Base-by-base conservation (phyloP, 345 rosid species). In the Excoecaria cochinchinensis region DNA sequence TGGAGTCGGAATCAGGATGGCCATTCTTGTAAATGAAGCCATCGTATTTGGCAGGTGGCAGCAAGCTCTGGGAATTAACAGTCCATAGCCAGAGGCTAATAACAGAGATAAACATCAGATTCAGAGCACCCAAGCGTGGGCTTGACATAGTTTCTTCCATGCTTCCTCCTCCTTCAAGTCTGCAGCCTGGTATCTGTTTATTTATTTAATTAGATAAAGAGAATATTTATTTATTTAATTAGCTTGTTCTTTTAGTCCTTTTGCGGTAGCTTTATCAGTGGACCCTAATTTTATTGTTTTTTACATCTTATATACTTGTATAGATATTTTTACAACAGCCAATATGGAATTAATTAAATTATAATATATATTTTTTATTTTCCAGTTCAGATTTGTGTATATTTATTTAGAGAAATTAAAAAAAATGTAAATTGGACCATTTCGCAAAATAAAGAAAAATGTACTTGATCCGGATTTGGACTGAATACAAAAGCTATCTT, bases 21-120 rank as follows among this genome's bases (percentile, higher is more conserved):
- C 48, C 19, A 38, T 76, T 44, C 65, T 31, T 31, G 80, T 91
- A 95, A 36, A 82, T 57, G 84, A 95, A 95, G 65, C 99, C 99
- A 51, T 95, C 99, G 70, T 74, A 80, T 74, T 79, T 92, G 12
- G 84, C 84, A 69, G 99, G 97, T 31, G 95, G 97, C 83, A 92
- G 97, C 83, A 92, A 17, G n/a, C 74, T 61, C 83, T 94, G 98
- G 65, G 91, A 81, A n/a, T 62, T 53, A 13, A 76, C 67, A n/a
- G 12, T 50, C 1, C 31, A 31, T 13, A 53, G 67, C 12, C 55
- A 69, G 16, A 60, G 22, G 31, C 14, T 74, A 63, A 64, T n/a
- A 17, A 73, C 52, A 74, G 78, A 56, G 38, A 66, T 51, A 78
- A 75, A 74, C 73, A 84, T 24, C 13, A 79, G 25, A 56, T 24